phyloP scores from a whole-genome alignment of 495 filamentous ascomycete genomes.

The Aspergillus nanangensis region DNA sequence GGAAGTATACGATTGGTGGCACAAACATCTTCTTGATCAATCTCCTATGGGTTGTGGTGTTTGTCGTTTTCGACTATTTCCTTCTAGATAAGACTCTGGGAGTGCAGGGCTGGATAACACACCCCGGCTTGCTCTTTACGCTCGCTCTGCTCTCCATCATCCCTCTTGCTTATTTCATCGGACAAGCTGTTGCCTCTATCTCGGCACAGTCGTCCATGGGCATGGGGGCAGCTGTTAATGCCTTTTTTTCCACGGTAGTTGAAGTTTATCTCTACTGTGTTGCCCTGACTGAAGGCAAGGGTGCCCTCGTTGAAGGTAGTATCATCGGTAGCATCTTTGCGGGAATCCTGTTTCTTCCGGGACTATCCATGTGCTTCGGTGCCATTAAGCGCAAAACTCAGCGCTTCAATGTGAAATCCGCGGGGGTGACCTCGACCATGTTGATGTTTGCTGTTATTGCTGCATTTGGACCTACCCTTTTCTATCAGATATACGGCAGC shows the following conservation, averaged over 20 bases:
- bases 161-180: constrained; percentile 98
- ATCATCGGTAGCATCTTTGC: constrained; percentile 97
- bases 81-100: constrained; percentile 65
- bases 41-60: constrained; percentile 80
- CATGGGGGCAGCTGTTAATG: constrained; percentile 96
- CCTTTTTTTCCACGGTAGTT: constrained; percentile 98
- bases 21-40: constrained; percentile 99
- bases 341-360: constrained; percentile 91
- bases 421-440: constrained; percentile 98
- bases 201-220: constrained; percentile 99
- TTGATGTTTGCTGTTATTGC: constrained; percentile 94
- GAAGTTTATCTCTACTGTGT: constrained; percentile 98
- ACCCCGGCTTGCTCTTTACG: constrained; percentile 79
- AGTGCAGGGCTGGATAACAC: constrained; percentile 65
- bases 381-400: constrained; percentile 98
- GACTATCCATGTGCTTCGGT: constrained; percentile 98
- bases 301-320: constrained; percentile 88
- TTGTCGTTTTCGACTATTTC: constrained; percentile 90
- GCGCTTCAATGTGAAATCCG: constrained; percentile 95
- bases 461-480: constrained; percentile 96
- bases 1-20: constrained; percentile 98
- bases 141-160: constrained; percentile 87
- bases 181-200: constrained; percentile 98
- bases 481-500: constrained; percentile 98
- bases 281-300: constrained; percentile 89